These are phyloP conservation scores for Rhexocercosporidium sp. DNA, from an alignment of 2,329 filamentous ascomycete genomes.

Conservation along the genomic window DNA sequence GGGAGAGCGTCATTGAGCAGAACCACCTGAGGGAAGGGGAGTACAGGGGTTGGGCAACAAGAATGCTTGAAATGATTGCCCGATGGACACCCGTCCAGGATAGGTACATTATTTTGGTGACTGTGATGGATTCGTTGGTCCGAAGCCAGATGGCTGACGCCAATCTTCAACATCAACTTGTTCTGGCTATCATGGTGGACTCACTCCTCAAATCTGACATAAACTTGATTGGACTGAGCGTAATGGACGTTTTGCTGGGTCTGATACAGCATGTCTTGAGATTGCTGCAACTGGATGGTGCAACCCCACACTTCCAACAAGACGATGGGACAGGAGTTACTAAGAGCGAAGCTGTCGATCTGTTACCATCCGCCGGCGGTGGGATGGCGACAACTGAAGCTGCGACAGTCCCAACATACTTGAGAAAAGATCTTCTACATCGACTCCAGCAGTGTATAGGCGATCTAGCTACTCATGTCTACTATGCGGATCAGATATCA, in stretches of 20 bases:
- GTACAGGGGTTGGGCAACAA: slow-evolving; percentile 77
- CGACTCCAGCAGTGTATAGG: slow-evolving; percentile 84
- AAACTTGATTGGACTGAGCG: slow-evolving; percentile 92
- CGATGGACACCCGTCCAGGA: slow-evolving; percentile 94
- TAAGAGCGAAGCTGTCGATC: slow-evolving; percentile 18
- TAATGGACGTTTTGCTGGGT: slow-evolving; percentile 91
- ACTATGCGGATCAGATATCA: slow-evolving; percentile 94
- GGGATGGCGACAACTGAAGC: slow-evolving; percentile 42
- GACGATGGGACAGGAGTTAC: slow-evolving; percentile 28
- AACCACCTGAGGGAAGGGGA: slow-evolving; percentile 46
- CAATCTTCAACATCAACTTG: slow-evolving; percentile 74
- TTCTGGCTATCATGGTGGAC: slow-evolving; percentile 78
- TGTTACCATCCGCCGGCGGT: slow-evolving; percentile 28
- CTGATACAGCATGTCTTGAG: slow-evolving; percentile 83
- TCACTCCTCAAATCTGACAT: slow-evolving; percentile 85
- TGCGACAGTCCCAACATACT: slow-evolving; percentile 53
- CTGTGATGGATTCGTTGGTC: slow-evolving; percentile 77
- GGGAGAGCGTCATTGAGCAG: slow-evolving; percentile 57
- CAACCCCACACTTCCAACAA: slow-evolving; percentile 42
- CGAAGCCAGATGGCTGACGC: slow-evolving; percentile 72
- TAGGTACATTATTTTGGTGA: slow-evolving; percentile 87
- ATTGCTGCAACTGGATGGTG: slow-evolving; percentile 68
- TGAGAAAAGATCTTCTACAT: slow-evolving; percentile 67
- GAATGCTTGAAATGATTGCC: slow-evolving; percentile 78
- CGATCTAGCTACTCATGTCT: slow-evolving; percentile 91